Base-by-base conservation (phyloP, 1,284 basidiomycete species). In the Microbotryum scabiosae region DNA sequence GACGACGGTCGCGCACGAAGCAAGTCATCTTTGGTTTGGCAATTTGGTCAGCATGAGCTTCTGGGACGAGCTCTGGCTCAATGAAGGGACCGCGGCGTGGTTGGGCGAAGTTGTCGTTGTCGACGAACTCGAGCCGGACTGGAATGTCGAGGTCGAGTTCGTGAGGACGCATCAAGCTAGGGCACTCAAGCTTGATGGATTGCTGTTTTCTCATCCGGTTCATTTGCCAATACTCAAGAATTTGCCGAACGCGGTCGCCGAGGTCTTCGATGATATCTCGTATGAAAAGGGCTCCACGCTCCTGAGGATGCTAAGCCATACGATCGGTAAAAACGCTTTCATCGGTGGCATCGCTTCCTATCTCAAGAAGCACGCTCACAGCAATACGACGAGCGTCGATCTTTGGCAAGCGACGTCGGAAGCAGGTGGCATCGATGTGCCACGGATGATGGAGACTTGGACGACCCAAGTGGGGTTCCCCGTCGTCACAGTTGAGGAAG, bases 181-280 rank as follows among this genome's bases (percentile, higher is more conserved):
- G 20, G 90, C 92, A 20, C 81, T 96, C 26, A 78, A 80, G 49
- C 81, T 97, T 57, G 93, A 98, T 72, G 83, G 88, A 8, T 90
- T 92, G 75, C 79, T 87, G 20, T 93, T 90, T 21, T 93, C 90
- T 44, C 93, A 98, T 75, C 88, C 92, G 0, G 90, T 98, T 71
- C 90, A 97, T 76, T 90, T 96, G n/a, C 85, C 86, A 81, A 91
- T 96, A 23, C 82, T 97, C 44, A 86, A 90, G 70, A 97, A 97
- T 93, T 79, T 97, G 57, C 85, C 86, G 25, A 82, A 84, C 69
- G 86, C 88, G 66, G 88, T 97, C 20, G 91, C 91, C 57, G 87
- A 94, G 75, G 36, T 25, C 5, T 10, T 46, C 16, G 57, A 58
- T 26, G 43, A 56, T 81, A 91, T 93, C 59, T 90, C 57, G 44